Evolutionary conservation across 805 yeast species (phyloP).

Genomic region (Saccharomycopsis javanensis): DNA sequence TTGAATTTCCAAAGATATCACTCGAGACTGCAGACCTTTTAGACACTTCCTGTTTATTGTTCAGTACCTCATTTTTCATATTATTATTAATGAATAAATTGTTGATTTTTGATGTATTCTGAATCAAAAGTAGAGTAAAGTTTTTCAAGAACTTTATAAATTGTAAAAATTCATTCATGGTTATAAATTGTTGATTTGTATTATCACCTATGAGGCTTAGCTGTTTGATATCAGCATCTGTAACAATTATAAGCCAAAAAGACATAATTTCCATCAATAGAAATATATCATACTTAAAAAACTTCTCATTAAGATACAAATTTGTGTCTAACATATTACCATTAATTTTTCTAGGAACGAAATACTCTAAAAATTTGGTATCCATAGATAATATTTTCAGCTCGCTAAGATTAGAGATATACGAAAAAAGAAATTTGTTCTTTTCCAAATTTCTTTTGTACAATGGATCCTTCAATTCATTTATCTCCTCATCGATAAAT

Average conservation of each 20-base stretch:
- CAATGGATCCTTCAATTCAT: conserved; percentile 7
- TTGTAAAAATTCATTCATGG: conserved; percentile 29
- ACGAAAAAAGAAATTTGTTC: conserved; percentile 7
- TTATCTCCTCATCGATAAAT: conserved; percentile 21
- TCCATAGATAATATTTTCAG: conserved; percentile 17
- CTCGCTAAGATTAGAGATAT: conserved; percentile 3
- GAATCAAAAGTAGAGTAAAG: conserved; percentile 40
- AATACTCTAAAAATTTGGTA: conserved; percentile 9
- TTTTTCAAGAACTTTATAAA: conserved; percentile 41
- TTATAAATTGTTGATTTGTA: conserved; percentile 33
- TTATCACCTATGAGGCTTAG: neutral
- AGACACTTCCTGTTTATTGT: neutral
- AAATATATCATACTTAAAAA: conserved; percentile 30
- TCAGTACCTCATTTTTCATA: neutral
- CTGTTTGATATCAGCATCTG: conserved; percentile 44
- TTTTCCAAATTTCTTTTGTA: conserved; percentile 14
- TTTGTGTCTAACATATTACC: neutral
- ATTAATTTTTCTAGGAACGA: conserved; percentile 5
- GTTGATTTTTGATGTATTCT: conserved; percentile 25
- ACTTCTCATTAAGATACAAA: conserved; percentile 7
- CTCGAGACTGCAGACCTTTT: conserved; percentile 4
- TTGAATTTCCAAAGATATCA: conserved; percentile 13
- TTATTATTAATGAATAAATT: conserved; percentile 7
- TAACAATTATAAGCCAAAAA: conserved; percentile 56
- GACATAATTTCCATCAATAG: conserved; percentile 54